These are phyloP conservation scores for Didymosphaeria variabile DNA, from an alignment of 2,329 filamentous ascomycete species.

Conservation along the genomic window DNA sequence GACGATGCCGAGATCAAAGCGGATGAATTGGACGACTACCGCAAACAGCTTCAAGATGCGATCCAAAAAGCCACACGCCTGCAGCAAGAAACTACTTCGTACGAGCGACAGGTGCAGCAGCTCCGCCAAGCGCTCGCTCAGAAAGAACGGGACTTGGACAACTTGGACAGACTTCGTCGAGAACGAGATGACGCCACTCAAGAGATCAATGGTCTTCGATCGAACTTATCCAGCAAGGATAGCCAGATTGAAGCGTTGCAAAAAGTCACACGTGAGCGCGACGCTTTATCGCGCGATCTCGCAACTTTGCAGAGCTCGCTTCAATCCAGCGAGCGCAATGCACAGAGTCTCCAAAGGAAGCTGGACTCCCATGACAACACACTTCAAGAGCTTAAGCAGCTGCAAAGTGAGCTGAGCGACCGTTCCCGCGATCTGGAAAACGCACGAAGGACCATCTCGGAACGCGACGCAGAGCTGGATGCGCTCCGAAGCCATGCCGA, in stretches of 20 bases:
- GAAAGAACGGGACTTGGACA: conserved; percentile 43
- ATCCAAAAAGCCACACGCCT: conserved; percentile 46
- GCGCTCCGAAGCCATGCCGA: conserved; percentile 45
- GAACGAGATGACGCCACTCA: conserved; percentile 47
- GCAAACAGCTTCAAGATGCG: conserved; percentile 44
- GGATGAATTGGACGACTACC: conserved; percentile 38
- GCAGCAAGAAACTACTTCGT: conserved; percentile 37
- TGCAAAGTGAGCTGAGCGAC: conserved; percentile 36
- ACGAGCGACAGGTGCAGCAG: conserved; percentile 45
- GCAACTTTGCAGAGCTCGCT: conserved; percentile 39
- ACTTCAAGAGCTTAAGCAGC: conserved; percentile 41
- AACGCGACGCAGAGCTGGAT: conserved; percentile 50
- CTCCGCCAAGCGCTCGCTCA: conserved; percentile 38
- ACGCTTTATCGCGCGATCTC: conserved; percentile 41
- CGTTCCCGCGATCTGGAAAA: conserved; percentile 48
- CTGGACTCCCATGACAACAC: conserved; percentile 40
- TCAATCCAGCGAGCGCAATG: conserved; percentile 45
- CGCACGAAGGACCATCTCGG: conserved; percentile 44
- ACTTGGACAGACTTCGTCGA: conserved; percentile 34
- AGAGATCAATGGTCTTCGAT: conserved; percentile 41
- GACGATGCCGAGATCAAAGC: conserved; percentile 29
- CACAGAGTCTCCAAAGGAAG: conserved; percentile 42
- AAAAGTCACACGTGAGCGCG: conserved; percentile 46
- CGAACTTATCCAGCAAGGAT: conserved; percentile 39
- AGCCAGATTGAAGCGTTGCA: conserved; percentile 39